Base-by-base conservation (phyloP, 2,329 filamentous ascomycete species). In the Coniochaeta hoffmannii region DNA sequence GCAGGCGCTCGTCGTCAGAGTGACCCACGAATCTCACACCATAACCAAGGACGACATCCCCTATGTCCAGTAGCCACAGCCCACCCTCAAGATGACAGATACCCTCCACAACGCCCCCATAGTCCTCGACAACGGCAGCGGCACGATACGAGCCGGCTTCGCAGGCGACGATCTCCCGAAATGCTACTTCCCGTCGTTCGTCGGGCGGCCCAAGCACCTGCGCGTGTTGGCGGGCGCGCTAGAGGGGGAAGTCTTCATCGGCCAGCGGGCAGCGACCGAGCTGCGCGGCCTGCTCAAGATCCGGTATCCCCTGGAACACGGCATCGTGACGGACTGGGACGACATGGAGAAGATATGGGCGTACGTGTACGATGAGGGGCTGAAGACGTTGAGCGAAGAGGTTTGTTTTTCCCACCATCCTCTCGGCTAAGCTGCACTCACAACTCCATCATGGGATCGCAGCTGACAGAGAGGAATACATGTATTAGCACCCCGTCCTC, bases 331-430 rank as follows among this genome's bases (percentile, higher is more conserved):
- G 63, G 91, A 99, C 73, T 99, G 94, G 94, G 94, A 97, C 69
- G 94, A 99, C 69, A 99, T 99, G 94, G 94, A 99, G 78, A 86
- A 90, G 76, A 99, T 99, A 74, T 99, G 94, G 94, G 89, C 95
- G 66, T 94, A 96, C 68, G 91, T 99, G 54, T 99, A 97, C 71
- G 89, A 89, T 56, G 93, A 97, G 68, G 94, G 95, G 61, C 73
- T 99, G 65, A 97, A 97, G 78, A 96, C 93, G 52, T 80, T 97
- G 68, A 97, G 92, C 72, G 94, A 99, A 80, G 94, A 99, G 81
- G 89, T 92, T 72, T 70, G 76, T 56, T 56, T 17, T 53, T 12
- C 19, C 17, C 15, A 32, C 15, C 38, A n/a, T 36, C 11, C 3
- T 22, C 32, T 5, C 44, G 26, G 30, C 41, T 50, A n/a, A 6